Evolutionary conservation across 192 early-diverging fungal species (phyloP), one percentile per base, ranked within the genome.

Genomic region (Phycomyces blakesleeanus): DNA sequence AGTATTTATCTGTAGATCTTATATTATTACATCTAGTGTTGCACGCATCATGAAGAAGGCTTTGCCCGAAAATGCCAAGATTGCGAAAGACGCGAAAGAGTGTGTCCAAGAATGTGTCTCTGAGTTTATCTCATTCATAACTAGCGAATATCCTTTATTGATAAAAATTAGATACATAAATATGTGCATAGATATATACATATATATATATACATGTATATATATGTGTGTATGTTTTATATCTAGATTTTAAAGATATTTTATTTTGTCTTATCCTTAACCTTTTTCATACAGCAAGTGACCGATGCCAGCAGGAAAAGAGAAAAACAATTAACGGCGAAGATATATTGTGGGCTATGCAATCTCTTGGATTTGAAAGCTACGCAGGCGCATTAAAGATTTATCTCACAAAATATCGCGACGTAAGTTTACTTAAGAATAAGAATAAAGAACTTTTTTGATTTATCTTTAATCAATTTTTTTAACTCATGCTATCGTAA

Each of bases 271-370:
- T 68, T 44, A 26, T 63, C 62, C 69, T 62, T 60, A 52, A 57
- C 51, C 40, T n/a, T 56, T 40, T 54, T 42, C 38, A 44, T 67
- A 60, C 70, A 88, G 97, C 97, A 10, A 91, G 88, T 69, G 97
- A 99, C 65, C 87, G 94, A 49, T 98, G 96, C 70, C 83, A 87
- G 60, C 80, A 89, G 56, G 97, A 99, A 74, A 96, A 96, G 79
- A 82, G 97, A 61, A 99, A 99, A 72, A 98, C 96, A 2, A 93
- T 99, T 71, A 97, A 92, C 67, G 96, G 96, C 20, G 97, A 99
- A 65, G 97, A 99, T 73, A 94, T 99, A 50, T 73, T 99, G 41
- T 97, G 94, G 93, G 96, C 97, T 2, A 90, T 99, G 90, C 89
- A 96, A 68, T 92, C 91, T 18, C 85, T 99, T 62, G 97, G 96